phyloP scores from a whole-genome alignment of 371 early-diverging fungal genomes.

The Mucor plumbeus region DNA sequence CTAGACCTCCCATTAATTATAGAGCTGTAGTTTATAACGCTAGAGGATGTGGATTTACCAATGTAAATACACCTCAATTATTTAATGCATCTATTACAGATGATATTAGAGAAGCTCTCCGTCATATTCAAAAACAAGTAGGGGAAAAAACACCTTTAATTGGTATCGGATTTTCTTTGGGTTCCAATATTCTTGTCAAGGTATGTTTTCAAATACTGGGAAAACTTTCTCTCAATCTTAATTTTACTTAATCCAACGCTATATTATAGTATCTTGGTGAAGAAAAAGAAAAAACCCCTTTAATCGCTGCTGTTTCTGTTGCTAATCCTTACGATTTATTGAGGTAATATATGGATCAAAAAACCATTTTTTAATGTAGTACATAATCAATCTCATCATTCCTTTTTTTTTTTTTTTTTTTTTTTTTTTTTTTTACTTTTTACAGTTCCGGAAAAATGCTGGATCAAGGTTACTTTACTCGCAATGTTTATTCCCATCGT shows the following conservation, averaged over 20 bases:
- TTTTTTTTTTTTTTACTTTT: slow-evolving; percentile 9
- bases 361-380: background rate
- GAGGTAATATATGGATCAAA: slow-evolving; percentile 36
- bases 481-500: slow-evolving; percentile 64
- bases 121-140: slow-evolving; percentile 53
- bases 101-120: slow-evolving; percentile 70
- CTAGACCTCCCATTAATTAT: slow-evolving; percentile 54
- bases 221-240: background rate
- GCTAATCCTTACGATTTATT: slow-evolving; percentile 81
- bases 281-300: slow-evolving; percentile 69
- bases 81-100: slow-evolving; percentile 81
- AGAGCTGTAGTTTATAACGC: slow-evolving; percentile 81
- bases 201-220: slow-evolving; percentile 25
- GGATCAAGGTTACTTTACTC: slow-evolving; percentile 59
- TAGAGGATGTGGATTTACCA: slow-evolving; percentile 79
- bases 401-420: too few relatives aligned
- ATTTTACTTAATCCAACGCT: background rate
- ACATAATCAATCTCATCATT: slow-evolving; percentile 1
- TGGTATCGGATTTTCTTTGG: slow-evolving; percentile 83
- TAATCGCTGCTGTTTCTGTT: slow-evolving; percentile 75
- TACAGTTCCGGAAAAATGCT: slow-evolving; percentile 43
- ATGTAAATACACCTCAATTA: slow-evolving; percentile 71
- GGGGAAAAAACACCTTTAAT: slow-evolving; percentile 66
- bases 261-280: slow-evolving; percentile 72
- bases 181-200: slow-evolving; percentile 86